Base-by-base conservation (phyloP, 495 filamentous ascomycete genomes). In the Xylaria nigripes region DNA sequence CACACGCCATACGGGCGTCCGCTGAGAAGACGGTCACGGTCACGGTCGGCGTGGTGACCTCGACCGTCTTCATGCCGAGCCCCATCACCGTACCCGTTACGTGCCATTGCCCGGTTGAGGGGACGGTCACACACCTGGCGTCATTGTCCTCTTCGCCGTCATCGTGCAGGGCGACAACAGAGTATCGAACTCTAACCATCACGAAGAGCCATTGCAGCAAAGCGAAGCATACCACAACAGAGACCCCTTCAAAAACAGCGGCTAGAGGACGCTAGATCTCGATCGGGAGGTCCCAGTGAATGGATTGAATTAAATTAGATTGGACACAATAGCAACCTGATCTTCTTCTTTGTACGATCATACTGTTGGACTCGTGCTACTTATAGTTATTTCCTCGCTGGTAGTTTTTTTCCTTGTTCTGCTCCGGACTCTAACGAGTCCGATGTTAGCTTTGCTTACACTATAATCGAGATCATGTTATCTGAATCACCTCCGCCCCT, bases 1-100 rank as follows among this genome's bases (percentile, higher is more conserved):
- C 45, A 3, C 18, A 32, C 27, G 29, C 45, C 15, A 21, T 45
- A 15, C 12, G 16, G 16, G 51, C 46, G 8, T 9, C 16, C 6
- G 32, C 24, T 6, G 42, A 40, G 43, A 40, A 34, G 32, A 34
- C 32, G 16, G 43, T 29, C 0, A 54, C 51, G 19, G 43, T 54
- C 10, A 54, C 51, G 23, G 32, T 54, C 22, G 44, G 44, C 24
- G n/a, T 54, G 16, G 3, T 30, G 30, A 47, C 51, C 18, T 54
- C 51, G 24, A 54, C 51, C 0, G 13, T 54, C 16, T 54, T 48
- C 45, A 54, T 48, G 51, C 51, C 51, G 2, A 48, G 51, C 12
- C 51, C 51, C 32, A 54, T 54, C 10, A 54, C 34, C 18, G 30
- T 53, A 6, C 51, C 51, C 12, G 16, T 18, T 21, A 34, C 44